A percentile compares a stretch with the other conserved stretches of the same genome.
These are phyloP conservation scores for Lasiodiplodia theobromae DNA, from an alignment of 2,329 filamentous ascomycete genomes.

Conservation along the genomic window DNA sequence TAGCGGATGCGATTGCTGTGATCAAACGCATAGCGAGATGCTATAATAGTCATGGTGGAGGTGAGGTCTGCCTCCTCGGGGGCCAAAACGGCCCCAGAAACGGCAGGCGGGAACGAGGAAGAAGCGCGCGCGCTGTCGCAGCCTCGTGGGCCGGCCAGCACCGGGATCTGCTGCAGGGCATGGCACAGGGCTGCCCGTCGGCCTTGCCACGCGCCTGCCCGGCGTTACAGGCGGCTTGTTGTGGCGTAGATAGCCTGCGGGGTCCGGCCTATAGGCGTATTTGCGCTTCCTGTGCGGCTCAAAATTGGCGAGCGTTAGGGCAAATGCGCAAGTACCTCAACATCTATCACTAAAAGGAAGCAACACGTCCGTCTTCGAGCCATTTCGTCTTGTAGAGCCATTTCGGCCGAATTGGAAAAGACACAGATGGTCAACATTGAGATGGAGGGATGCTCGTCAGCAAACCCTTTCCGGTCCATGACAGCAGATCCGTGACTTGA, in stretches of 20 bases:
- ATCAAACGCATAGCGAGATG: neutral
- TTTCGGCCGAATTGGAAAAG: neutral
- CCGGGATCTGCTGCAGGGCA: conserved; percentile 5
- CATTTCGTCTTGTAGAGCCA: neutral
- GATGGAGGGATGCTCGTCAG: neutral
- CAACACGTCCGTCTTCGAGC: neutral
- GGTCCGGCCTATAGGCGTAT: conserved; percentile 7
- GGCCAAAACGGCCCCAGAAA: neutral
- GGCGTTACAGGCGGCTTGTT: conserved; percentile 14
- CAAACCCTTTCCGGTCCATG: neutral
- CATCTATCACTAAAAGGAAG: neutral
- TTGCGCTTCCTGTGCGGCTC: neutral
- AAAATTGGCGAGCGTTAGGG: neutral
- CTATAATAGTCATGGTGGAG: neutral
- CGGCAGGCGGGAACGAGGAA: conserved; percentile 3
- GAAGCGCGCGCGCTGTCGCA: conserved; percentile 3
- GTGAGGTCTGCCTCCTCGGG: conserved; percentile 18
- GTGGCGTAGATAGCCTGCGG: conserved; percentile 16
- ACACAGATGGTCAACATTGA: neutral
- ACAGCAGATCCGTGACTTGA: neutral
- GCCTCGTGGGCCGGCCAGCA: conserved; percentile 7
- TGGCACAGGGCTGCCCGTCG: conserved; percentile 3
- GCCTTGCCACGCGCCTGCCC: conserved; percentile 22
- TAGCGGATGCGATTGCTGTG: conserved; percentile 1
- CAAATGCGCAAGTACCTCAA: neutral